Base-by-base conservation (phyloP, 2,329 filamentous ascomycete genomes). In the Fusarium goolgardi region DNA sequence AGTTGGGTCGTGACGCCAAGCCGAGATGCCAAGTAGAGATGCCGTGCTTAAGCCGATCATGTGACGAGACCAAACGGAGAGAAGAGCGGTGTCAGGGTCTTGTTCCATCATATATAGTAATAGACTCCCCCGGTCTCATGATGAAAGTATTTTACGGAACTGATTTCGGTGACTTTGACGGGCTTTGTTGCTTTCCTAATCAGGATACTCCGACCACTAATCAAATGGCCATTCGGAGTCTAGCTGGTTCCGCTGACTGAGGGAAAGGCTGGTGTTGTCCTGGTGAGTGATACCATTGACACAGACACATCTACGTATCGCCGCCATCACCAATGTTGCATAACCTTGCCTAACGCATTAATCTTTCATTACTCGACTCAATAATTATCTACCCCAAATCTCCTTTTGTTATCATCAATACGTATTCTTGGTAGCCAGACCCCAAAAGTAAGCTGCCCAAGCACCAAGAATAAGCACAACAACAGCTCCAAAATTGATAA, bases 391-490 rank as follows among this genome's bases (percentile, higher is more conserved):
- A 6, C 4, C 15, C 6, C 11, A 20, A 29, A 16, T 9, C 13
- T n/a, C 18, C 7, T 7, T 16, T 20, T 9, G 15, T 23, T 20
- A 20, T 46, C 12, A 10, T 15, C 29, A 44, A 8, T 55, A 62
- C 7, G 34, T 59, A 9, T 86, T 81, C 0, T 83, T 84, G 0
- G 84, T 88, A 6, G 83, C 84, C 4, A 85, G 81, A 10, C 87
- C 86, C 86, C 86, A 89, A 63, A 89, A 87, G 72, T 88, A 89
- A 1, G 84, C 86, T 11, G 70, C 75, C 84, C 85, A 87, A 3
- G 79, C 79, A 1, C 87, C 86, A 12, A 86, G 32, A 0, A 85
- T 80, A 40, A 88, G 66, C 5, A 84, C 23, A 0, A 83, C 67
- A 2, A 87, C 67, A 0, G 76, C 73, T 2, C 65, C 73, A 52